phyloP scores from a whole-genome alignment of 1,284 basidiomycete genomes.

The Puccinia brachypodii region DNA sequence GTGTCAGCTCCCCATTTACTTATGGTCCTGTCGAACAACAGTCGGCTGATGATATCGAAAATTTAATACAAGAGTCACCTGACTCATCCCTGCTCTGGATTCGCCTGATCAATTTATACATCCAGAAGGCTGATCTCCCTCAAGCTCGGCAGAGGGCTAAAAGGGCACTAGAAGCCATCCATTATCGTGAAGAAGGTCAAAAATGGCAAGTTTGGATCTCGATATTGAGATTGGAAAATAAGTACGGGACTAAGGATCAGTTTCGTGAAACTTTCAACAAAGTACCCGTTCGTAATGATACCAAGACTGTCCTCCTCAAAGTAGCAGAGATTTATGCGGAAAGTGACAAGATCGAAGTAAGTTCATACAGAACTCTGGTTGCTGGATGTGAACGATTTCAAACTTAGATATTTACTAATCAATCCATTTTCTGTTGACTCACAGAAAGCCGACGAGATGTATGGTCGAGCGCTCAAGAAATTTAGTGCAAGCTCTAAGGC shows the following conservation, averaged over 20 bases:
- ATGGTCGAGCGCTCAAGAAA: slow-evolving; percentile 36
- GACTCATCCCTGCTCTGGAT: slow-evolving; percentile 99
- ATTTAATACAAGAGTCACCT: slow-evolving; percentile 88
- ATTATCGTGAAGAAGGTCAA: slow-evolving; percentile 93
- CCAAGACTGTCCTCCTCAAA: slow-evolving; percentile 81
- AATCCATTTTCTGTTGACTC: not conserved
- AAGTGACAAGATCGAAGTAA: slow-evolving; percentile 75
- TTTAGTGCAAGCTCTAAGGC: slow-evolving; percentile 35
- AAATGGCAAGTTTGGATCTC: slow-evolving; percentile 98
- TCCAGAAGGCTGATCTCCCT: slow-evolving; percentile 91
- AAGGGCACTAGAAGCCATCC: slow-evolving; percentile 82
- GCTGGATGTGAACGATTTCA: not conserved
- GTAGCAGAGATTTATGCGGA: slow-evolving; percentile 81
- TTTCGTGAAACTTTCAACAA: slow-evolving; percentile 82
- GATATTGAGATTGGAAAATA: slow-evolving; percentile 89
- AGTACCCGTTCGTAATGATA: slow-evolving; percentile 84
- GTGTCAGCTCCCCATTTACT: not conserved
- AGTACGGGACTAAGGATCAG: slow-evolving; percentile 81
- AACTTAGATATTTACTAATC: not conserved
- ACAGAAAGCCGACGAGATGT: slow-evolving; percentile 47
- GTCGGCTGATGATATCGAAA: slow-evolving; percentile 91
- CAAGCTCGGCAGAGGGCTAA: slow-evolving; percentile 85
- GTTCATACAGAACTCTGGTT: too few relatives aligned
- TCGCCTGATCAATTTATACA: slow-evolving; percentile 98
- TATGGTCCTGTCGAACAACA: slow-evolving; percentile 65